phyloP scores from a whole-genome alignment of 345 rosid genomes.

The Bretschneidera sinensis region DNA sequence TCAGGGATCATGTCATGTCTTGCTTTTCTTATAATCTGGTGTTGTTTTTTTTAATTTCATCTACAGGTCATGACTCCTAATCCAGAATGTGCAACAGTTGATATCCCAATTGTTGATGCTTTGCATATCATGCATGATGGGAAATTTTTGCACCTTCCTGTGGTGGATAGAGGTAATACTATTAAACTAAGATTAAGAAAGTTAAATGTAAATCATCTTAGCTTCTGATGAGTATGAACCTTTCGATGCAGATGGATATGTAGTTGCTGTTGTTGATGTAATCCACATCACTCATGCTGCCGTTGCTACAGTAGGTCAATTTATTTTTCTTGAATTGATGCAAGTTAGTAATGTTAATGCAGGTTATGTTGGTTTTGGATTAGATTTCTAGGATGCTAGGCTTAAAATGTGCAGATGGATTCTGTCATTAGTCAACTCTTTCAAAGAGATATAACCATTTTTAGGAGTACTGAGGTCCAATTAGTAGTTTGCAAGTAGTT shows the following conservation, averaged over 20 bases:
- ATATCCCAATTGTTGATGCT: slow-evolving; percentile 94
- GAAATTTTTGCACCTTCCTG: slow-evolving; percentile 97
- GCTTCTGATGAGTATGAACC: slow-evolving; percentile 18
- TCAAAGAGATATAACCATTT: too few species aligned
- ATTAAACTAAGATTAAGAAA: background rate
- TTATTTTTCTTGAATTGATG: slow-evolving; percentile 8
- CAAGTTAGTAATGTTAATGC: background rate
- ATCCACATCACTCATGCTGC: slow-evolving; percentile 93
- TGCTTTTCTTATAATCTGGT: background rate
- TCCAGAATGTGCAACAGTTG: slow-evolving; percentile 86
- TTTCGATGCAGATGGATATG: slow-evolving; percentile 64
- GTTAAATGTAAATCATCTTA: background rate
- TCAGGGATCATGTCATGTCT: background rate
- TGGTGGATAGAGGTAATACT: slow-evolving; percentile 65
- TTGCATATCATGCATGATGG: slow-evolving; percentile 94
- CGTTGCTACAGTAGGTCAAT: slow-evolving; percentile 75
- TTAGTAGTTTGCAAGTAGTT: too few species aligned
- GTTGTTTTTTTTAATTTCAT: slow-evolving; percentile 18
- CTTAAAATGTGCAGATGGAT: background rate
- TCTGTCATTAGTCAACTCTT: background rate
- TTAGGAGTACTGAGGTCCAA: too few species aligned
- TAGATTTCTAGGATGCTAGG: background rate
- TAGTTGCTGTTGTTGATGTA: slow-evolving; percentile 84
- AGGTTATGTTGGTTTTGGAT: slow-evolving; percentile 10
- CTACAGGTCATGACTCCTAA: slow-evolving; percentile 91